Evolutionary conservation across 768 basidiomycete genomes (phyloP), one percentile per base, ranked within the genome.

Genomic region (Guyanaporus albipodus): DNA sequence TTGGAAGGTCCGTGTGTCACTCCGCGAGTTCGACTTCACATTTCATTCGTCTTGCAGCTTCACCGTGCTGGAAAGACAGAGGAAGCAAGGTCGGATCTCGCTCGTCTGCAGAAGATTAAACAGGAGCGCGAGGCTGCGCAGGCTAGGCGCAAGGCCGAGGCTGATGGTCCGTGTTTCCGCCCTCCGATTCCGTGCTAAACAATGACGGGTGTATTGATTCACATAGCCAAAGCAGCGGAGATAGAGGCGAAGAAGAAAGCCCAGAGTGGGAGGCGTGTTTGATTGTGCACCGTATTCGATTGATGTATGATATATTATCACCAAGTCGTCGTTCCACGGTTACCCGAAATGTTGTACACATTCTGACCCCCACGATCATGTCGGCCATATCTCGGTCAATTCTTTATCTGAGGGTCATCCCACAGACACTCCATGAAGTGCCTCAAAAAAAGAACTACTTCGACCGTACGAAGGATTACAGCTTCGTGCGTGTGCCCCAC

Each of bases 51-150:
- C 11, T 5, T 32, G 8, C 54, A 87, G 87, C 72, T 87, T 26
- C 87, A 91, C 58, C 42, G 71, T 14, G 73, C 78, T 66, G 94
- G 94, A 50, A 88, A 96, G 81, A 97, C 94, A 0, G 83, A 86
- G 28, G 77, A 96, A 64, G 93, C 94, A 17, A 88, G 92, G 70
- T 67, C 83, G 4, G 94, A 98, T 67, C 80, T 98, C 40, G 79
- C 85, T 17, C 80, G 94, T 28, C 79, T 98, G 14, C 79, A 80
- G 37, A 87, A 84, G 80, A 90, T 98, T 59, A 80, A 79, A 49
- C 84, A 81, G 45, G 90, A 95, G 49, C 85, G 94, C 40, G 93
- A 93, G 52, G 86, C 82, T 33, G 92, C 93, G 1, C 83, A 83
- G 38, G 88, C 87, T 2, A 89, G 86, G 75, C 74, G 93, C 45